Evolutionary conservation across 345 rosid species (phyloP).

Genomic region (Salix koriyanagi): DNA sequence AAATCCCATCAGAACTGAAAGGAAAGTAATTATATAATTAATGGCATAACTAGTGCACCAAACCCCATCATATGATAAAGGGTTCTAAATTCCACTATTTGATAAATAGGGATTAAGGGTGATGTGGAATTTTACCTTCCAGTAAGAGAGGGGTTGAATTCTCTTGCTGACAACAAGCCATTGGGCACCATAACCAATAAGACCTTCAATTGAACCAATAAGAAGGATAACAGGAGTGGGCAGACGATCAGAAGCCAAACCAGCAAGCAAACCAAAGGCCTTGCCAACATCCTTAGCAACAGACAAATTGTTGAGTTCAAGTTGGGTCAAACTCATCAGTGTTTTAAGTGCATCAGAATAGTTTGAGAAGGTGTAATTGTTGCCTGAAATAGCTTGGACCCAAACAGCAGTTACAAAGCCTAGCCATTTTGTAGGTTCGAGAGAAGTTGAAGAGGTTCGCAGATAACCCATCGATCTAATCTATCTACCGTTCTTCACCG

Average conservation of each 20-base stretch:
- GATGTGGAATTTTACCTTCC: slow-evolving; percentile 55
- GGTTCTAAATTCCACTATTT: too few relatives aligned
- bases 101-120: not conserved
- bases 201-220: slow-evolving; percentile 78
- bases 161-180: slow-evolving; percentile 81
- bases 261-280: slow-evolving; percentile 91
- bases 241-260: slow-evolving; percentile 76
- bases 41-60: not conserved
- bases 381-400: slow-evolving; percentile 90
- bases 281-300: slow-evolving; percentile 93
- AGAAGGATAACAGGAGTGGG: slow-evolving; percentile 65
- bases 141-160: slow-evolving; percentile 64
- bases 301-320: slow-evolving; percentile 71
- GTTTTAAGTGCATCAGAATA: slow-evolving; percentile 81
- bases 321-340: slow-evolving; percentile 80
- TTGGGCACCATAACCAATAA: slow-evolving; percentile 89
- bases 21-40: too few relatives aligned
- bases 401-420: slow-evolving; percentile 93
- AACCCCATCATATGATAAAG: not conserved
- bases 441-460: slow-evolving; percentile 10
- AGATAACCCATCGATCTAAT: slow-evolving; percentile 23
- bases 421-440: slow-evolving; percentile 67
- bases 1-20: too few relatives aligned
- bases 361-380: slow-evolving; percentile 89
- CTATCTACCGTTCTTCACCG: not conserved